Percentiles rank a stretch among this genome's conserved stretches.
Conservation (phyloP, 176 grass and related monocot genomes). For the Panicum miliaceum region DNA sequence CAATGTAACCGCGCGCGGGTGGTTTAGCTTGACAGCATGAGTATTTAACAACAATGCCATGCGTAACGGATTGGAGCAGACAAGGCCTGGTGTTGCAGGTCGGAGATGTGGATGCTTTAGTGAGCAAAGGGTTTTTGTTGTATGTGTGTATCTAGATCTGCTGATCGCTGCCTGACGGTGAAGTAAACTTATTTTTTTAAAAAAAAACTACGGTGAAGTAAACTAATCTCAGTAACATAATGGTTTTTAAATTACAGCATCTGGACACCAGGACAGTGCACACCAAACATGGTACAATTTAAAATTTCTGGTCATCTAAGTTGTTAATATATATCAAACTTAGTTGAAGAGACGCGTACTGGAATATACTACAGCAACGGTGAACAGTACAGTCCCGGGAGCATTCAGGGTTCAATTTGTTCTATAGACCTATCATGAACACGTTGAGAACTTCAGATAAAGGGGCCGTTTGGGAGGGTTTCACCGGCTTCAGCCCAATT, state of each 20-base stretch:
- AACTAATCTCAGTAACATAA: background rate
- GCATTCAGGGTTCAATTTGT: background rate
- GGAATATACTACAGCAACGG: no score
- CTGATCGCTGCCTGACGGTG: background rate
- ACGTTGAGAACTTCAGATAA: no score
- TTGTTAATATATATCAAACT: background rate
- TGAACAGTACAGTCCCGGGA: background rate
- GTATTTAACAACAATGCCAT: slow-evolving; percentile 4
- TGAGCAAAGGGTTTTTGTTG: slow-evolving; percentile 10
- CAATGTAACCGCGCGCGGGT: background rate
- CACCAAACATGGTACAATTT: background rate
- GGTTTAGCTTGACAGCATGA: slow-evolving; percentile 10
- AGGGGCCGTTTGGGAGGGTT: no score
- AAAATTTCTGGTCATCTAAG: background rate
- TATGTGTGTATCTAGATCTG: background rate
- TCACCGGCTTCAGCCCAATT: no score
- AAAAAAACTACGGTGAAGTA: background rate
- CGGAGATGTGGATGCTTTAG: slow-evolving; percentile 30
- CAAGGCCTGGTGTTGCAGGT: slow-evolving; percentile 26
- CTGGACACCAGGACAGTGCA: background rate
- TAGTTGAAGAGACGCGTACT: background rate
- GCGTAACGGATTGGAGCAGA: slow-evolving; percentile 18
- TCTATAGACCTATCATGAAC: background rate
- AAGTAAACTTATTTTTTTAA: no score
- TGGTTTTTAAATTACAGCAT: background rate